Conservation (phyloP, 2,329 filamentous ascomycete species). For the Falciphora oryzae region DNA sequence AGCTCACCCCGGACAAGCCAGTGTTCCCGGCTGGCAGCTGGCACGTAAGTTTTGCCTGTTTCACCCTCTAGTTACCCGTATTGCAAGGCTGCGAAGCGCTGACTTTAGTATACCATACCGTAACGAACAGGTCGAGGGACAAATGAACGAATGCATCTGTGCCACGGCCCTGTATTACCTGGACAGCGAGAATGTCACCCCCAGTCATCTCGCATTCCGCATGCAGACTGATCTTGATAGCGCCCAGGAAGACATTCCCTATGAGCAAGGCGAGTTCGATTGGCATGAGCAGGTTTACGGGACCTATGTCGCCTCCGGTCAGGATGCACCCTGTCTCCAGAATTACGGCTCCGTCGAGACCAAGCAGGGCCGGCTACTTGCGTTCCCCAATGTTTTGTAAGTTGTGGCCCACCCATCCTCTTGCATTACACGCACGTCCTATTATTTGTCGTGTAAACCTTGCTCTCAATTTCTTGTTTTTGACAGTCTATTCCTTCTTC, state of each 20-base stretch:
- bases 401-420: neutral
- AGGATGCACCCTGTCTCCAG: slow-evolving; percentile 27
- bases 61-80: slow-evolving; percentile 12
- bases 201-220: slow-evolving; percentile 37
- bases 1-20: slow-evolving; percentile 51
- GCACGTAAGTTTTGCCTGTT: slow-evolving; percentile 30
- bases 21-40: slow-evolving; percentile 39
- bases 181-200: slow-evolving; percentile 44
- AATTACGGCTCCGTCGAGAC: slow-evolving; percentile 35
- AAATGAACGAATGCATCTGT: slow-evolving; percentile 48
- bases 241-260: neutral
- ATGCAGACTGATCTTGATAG: slow-evolving; percentile 21
- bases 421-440: neutral
- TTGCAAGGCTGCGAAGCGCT: neutral
- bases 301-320: slow-evolving; percentile 10
- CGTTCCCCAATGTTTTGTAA: slow-evolving; percentile 32
- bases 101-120: neutral
- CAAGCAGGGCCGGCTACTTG: slow-evolving; percentile 35
- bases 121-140: slow-evolving; percentile 37
- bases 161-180: slow-evolving; percentile 51
- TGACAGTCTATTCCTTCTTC: neutral
- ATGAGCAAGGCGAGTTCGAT: slow-evolving; percentile 12
- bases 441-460: neutral
- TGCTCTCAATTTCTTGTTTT: neutral
- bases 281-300: slow-evolving; percentile 18